Evolutionary conservation across 768 basidiomycete species (phyloP).

Genomic region (Mycena galericulata): DNA sequence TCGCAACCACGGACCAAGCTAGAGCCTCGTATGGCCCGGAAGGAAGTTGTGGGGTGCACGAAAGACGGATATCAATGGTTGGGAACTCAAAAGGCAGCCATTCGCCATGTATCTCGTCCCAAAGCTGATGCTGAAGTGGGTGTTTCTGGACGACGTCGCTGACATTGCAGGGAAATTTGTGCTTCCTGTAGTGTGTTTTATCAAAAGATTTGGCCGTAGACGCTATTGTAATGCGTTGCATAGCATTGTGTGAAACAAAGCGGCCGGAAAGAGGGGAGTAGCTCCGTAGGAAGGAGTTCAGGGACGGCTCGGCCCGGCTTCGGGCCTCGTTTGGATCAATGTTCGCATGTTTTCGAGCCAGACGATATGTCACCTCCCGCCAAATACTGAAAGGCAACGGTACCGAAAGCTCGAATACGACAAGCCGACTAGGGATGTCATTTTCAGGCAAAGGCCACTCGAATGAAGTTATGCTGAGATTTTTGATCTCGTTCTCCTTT

Average conservation of each 20-base stretch:
- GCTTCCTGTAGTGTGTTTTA: constrained; percentile 45
- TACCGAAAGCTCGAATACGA: constrained; percentile 56
- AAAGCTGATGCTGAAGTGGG: constrained; percentile 1
- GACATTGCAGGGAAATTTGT: neutral
- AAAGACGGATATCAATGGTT: neutral
- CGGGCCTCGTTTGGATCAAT: constrained; percentile 40
- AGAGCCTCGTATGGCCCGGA: constrained; percentile 10
- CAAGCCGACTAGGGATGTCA: constrained; percentile 38
- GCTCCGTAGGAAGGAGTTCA: constrained; percentile 34
- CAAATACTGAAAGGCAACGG: constrained; percentile 56
- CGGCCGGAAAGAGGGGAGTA: neutral
- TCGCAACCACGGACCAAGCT: neutral
- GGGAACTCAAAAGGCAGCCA: constrained; percentile 4
- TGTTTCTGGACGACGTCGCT: neutral
- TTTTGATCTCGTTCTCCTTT: constrained; percentile 23
- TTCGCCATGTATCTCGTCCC: neutral
- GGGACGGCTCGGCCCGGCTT: constrained; percentile 8
- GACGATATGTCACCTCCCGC: constrained; percentile 53
- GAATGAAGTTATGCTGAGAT: constrained; percentile 47
- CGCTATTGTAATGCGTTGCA: constrained; percentile 51
- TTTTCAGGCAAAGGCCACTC: constrained; percentile 61
- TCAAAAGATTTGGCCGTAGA: constrained; percentile 49
- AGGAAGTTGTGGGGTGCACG: constrained; percentile 14
- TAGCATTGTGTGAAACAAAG: too few relatives aligned
- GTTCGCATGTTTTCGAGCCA: constrained; percentile 54